Percentiles rank a stretch among this genome's conserved stretches.
Evolutionary conservation across 1,284 basidiomycete genomes (phyloP).

Genomic region (Fomitopsis palustris): DNA sequence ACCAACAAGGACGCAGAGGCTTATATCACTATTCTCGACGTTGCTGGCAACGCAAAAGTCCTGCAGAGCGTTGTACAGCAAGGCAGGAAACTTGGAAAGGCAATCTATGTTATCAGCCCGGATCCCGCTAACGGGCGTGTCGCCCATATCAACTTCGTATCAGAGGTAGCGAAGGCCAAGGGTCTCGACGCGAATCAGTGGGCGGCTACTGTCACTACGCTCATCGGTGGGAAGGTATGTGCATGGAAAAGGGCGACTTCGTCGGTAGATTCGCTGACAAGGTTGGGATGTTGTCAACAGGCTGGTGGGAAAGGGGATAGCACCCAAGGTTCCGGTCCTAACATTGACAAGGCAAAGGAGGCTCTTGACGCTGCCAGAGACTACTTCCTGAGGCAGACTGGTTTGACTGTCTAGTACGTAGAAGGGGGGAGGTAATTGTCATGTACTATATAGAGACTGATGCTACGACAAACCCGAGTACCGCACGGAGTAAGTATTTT

Average conservation of each 20-base stretch:
- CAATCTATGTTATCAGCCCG: slow-evolving; percentile 86
- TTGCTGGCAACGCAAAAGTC: slow-evolving; percentile 82
- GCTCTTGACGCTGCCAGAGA: slow-evolving; percentile 61
- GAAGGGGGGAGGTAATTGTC: not conserved
- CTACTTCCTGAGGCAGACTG: slow-evolving; percentile 30
- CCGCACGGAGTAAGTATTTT: not conserved
- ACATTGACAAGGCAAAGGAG: slow-evolving; percentile 64
- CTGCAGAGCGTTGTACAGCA: slow-evolving; percentile 74
- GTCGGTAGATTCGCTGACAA: slow-evolving; percentile 2
- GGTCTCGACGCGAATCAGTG: slow-evolving; percentile 80
- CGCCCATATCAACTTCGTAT: slow-evolving; percentile 85
- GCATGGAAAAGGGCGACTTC: not conserved
- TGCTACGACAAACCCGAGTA: not conserved
- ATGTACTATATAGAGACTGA: not conserved
- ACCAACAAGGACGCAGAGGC: slow-evolving; percentile 67
- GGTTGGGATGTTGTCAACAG: slow-evolving; percentile 38
- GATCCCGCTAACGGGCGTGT: slow-evolving; percentile 74
- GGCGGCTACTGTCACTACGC: slow-evolving; percentile 73
- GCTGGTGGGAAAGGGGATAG: slow-evolving; percentile 91
- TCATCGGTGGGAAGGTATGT: slow-evolving; percentile 85
- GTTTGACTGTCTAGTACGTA: slow-evolving; percentile 6
- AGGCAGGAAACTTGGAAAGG: slow-evolving; percentile 78
- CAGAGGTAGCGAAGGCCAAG: slow-evolving; percentile 56
- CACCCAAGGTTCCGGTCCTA: slow-evolving; percentile 81
- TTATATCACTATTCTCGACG: slow-evolving; percentile 71